phyloP scores from a whole-genome alignment of 331 rosid genomes.

The Pyrus hybrid region DNA sequence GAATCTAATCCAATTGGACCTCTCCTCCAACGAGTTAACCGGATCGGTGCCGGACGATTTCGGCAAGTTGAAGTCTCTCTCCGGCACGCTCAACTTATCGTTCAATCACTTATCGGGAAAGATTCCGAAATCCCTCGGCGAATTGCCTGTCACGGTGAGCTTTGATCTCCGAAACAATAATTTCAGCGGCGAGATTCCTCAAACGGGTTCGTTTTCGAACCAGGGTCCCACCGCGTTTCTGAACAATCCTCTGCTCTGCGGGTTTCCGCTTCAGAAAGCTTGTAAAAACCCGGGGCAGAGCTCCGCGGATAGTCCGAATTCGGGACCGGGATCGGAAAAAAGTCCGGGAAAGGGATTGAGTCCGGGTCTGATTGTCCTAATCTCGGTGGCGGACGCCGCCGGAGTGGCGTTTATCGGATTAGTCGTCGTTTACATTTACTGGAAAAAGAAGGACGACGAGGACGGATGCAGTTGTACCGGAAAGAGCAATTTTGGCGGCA shows the following conservation, averaged over 20 bases:
- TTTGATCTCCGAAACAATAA: conserved; percentile 76
- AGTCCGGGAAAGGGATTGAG: conserved; percentile 41
- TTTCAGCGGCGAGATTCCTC: conserved; percentile 82
- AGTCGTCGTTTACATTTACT: conserved; percentile 59
- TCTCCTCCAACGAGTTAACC: conserved; percentile 51
- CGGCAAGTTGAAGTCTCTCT: conserved; percentile 48
- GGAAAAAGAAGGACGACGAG: conserved; percentile 64
- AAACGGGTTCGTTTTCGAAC: conserved; percentile 78
- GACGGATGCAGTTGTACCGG: conserved; percentile 70
- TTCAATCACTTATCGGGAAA: conserved; percentile 68
- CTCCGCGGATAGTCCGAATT: conserved; percentile 32
- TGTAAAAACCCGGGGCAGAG: conserved; percentile 36
- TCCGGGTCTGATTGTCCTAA: conserved; percentile 65
- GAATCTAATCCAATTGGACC: conserved; percentile 55
- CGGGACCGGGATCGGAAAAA: conserved; percentile 3
- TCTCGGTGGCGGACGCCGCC: conserved; percentile 80
- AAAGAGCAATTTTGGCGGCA: background rate
- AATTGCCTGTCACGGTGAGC: conserved; percentile 67
- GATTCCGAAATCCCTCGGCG: conserved; percentile 64
- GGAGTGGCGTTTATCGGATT: conserved; percentile 70
- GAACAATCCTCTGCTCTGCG: conserved; percentile 63
- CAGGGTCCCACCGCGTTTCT: conserved; percentile 97
- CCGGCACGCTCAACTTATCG: conserved; percentile 86
- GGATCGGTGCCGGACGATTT: conserved; percentile 64
- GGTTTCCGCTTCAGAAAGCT: conserved; percentile 71